phyloP scores from a whole-genome alignment of 2,329 filamentous ascomycete species.

The Amphichorda felina region DNA sequence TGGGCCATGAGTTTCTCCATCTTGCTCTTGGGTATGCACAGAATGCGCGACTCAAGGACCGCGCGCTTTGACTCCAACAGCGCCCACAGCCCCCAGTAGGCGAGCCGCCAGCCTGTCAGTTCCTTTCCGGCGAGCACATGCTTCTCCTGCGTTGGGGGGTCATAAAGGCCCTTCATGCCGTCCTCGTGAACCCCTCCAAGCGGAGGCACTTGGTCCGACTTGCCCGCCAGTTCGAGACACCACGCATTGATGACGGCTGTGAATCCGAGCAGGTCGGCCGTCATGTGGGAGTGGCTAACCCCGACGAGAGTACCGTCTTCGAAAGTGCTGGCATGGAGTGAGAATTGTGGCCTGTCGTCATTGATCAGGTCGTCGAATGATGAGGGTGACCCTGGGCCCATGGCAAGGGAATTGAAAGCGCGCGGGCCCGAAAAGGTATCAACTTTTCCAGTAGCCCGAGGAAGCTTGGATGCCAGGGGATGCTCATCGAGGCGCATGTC shows the following conservation, averaged over 20 bases:
- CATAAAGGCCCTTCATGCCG: background rate
- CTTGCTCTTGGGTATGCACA: constrained; percentile 1
- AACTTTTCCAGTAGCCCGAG: background rate
- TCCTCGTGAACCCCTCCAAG: constrained; percentile 9
- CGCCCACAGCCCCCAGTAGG: background rate
- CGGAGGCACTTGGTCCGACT: constrained; percentile 25
- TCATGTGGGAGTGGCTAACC: constrained; percentile 30
- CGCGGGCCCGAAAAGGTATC: background rate
- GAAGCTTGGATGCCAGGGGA: constrained; percentile 14
- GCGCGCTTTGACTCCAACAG: background rate
- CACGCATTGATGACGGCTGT: constrained; percentile 29
- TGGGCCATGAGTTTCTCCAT: background rate
- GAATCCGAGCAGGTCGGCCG: constrained; percentile 32
- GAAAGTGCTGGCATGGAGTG: constrained; percentile 34
- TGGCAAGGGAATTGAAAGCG: background rate
- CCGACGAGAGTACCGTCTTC: constrained; percentile 33
- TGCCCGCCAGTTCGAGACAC: constrained; percentile 28
- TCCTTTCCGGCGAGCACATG: constrained; percentile 1
- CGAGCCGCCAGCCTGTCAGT: background rate
- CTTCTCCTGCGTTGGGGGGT: constrained; percentile 1
- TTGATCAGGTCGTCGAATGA: constrained; percentile 24
- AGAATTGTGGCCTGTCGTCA: constrained; percentile 29
- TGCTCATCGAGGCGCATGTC: constrained; percentile 23
- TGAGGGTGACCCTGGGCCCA: constrained; percentile 3
- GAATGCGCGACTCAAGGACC: background rate